phyloP scores from a whole-genome alignment of 2,329 filamentous ascomycete species.

The Aspergillus piperis region DNA sequence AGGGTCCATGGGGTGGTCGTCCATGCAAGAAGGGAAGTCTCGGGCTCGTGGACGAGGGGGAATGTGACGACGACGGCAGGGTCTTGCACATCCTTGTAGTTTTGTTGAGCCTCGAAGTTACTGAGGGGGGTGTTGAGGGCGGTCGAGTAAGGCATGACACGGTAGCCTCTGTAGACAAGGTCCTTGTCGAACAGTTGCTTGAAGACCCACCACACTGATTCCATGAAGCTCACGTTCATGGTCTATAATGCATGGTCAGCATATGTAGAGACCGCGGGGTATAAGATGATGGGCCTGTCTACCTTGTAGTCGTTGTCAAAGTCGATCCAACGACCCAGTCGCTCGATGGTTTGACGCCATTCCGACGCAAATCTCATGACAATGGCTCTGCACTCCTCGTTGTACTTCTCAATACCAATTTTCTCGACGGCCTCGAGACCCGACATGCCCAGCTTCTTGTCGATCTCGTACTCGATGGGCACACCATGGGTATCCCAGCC shows the following conservation, averaged over 20 bases:
- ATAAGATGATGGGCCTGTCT: constrained; percentile 19
- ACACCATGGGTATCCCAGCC: constrained; percentile 96
- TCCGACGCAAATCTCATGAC: constrained; percentile 88
- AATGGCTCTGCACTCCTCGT: constrained; percentile 85
- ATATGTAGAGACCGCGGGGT: neutral
- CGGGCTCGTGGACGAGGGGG: constrained; percentile 74
- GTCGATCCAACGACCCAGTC: constrained; percentile 92
- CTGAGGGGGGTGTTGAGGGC: constrained; percentile 85
- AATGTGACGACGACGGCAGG: constrained; percentile 88
- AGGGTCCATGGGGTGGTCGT: constrained; percentile 89
- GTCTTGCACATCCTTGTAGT: constrained; percentile 91
- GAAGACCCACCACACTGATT: constrained; percentile 95
- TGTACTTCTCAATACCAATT: constrained; percentile 85
- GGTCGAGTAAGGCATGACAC: constrained; percentile 94
- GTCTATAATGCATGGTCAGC: constrained; percentile 55
- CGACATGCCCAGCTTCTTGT: constrained; percentile 90
- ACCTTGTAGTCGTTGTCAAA: constrained; percentile 98
- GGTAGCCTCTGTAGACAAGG: constrained; percentile 83
- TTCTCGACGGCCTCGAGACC: constrained; percentile 84
- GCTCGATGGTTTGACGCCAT: constrained; percentile 85
- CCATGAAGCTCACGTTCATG: constrained; percentile 95
- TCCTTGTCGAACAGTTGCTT: constrained; percentile 90
- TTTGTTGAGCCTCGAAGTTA: constrained; percentile 92
- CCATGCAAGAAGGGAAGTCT: constrained; percentile 78
- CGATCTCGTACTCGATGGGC: constrained; percentile 95